These are phyloP conservation scores for Aspergillus brunneoviolaceus DNA, from an alignment of 2,329 filamentous ascomycete species.

Conservation along the genomic window DNA sequence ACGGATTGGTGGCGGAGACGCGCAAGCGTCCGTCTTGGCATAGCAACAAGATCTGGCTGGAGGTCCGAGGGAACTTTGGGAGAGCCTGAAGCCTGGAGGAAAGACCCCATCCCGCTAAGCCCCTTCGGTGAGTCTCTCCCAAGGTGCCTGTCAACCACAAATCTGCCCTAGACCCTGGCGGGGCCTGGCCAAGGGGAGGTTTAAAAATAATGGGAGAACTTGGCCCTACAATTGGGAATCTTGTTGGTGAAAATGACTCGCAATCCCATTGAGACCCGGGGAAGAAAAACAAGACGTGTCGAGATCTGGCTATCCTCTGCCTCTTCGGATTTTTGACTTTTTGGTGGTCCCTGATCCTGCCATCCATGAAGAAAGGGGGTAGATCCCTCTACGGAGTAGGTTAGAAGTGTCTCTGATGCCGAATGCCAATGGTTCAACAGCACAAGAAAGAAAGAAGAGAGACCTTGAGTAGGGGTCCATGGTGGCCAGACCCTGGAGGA, in stretches of 20 bases:
- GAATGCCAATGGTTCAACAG: neutral
- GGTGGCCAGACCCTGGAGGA: neutral
- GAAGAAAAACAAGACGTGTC: too few relatives aligned
- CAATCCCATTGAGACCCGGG: too few relatives aligned
- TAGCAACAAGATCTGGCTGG: conserved; percentile 31
- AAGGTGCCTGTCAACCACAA: conserved; percentile 7
- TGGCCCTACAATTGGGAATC: neutral
- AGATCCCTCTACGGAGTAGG: neutral
- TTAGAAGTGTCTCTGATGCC: neutral
- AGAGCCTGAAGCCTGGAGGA: conserved; percentile 5
- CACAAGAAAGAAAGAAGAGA: neutral
- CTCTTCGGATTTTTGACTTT: neutral
- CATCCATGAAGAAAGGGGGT: neutral
- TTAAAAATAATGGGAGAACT: too few relatives aligned
- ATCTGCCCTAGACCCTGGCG: conserved; percentile 19
- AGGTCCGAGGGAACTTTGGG: conserved; percentile 7
- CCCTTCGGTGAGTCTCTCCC: conserved; percentile 10
- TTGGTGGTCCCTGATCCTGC: neutral
- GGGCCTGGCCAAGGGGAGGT: conserved; percentile 20
- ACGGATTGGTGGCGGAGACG: conserved; percentile 33
- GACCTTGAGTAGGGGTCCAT: neutral
- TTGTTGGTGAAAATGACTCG: too few relatives aligned
- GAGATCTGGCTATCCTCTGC: neutral
- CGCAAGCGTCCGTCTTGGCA: conserved; percentile 43
- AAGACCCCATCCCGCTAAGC: conserved; percentile 25